Conservation (phyloP, 1,284 basidiomycete species). For the Athelia psychrophila region DNA sequence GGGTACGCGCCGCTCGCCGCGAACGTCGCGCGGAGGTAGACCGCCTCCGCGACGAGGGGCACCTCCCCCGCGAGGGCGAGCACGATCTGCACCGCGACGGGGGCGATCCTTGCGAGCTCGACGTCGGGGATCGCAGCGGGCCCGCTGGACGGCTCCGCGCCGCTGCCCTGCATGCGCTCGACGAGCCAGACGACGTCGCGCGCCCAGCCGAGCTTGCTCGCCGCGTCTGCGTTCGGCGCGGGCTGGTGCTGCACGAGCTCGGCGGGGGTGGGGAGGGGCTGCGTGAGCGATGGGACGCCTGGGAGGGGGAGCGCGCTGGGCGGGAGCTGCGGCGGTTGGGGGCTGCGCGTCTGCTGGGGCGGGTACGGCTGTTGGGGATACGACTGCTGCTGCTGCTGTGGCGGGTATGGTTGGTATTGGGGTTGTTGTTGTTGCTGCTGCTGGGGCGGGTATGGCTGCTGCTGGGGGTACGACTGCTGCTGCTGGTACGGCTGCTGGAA, state of each 20-base stretch:
- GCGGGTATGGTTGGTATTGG: conserved; percentile 2
- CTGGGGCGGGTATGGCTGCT: conserved; percentile 2
- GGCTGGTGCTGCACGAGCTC: conserved; percentile 48
- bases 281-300: conserved; percentile 52
- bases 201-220: conserved; percentile 69
- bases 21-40: conserved; percentile 71
- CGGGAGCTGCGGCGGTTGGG: conserved; percentile 17
- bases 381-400: background rate
- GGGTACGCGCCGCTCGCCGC: conserved; percentile 69
- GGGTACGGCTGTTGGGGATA: conserved; percentile 1
- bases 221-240: conserved; percentile 49
- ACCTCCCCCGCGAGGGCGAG: conserved; percentile 46
- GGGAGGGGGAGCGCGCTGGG: conserved; percentile 22
- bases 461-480: background rate
- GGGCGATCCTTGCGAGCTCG: conserved; percentile 56
- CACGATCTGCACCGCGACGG: conserved; percentile 63
- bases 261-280: conserved; percentile 59
- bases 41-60: conserved; percentile 39
- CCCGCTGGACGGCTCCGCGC: conserved; percentile 44
- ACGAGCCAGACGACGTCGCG: conserved; percentile 79
- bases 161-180: conserved; percentile 50
- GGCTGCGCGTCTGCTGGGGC: conserved; percentile 4
- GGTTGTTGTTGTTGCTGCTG: background rate
- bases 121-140: conserved; percentile 62
- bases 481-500: conserved; percentile 9